Evolutionary conservation across 2,329 filamentous ascomycete species (phyloP).

Genomic region (Colletotrichum sp.): DNA sequence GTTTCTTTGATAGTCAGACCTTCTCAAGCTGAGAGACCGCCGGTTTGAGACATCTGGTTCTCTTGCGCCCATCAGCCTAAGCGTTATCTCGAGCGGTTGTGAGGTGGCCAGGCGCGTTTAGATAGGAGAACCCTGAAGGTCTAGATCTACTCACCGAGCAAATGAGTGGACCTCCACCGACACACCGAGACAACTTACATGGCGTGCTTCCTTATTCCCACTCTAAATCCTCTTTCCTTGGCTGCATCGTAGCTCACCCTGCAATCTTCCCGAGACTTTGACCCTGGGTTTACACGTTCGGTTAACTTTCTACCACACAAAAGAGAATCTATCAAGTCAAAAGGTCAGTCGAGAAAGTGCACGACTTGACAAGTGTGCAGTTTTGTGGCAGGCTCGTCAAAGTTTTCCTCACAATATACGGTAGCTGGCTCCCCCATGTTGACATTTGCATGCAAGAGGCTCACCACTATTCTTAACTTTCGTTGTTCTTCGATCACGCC

Average conservation of each 20-base stretch:
- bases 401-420: background rate
- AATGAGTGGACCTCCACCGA: background rate
- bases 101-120: background rate
- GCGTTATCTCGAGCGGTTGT: background rate
- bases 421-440: background rate
- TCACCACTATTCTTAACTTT: background rate
- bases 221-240: background rate
- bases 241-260: background rate
- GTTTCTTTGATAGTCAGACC: background rate
- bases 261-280: background rate
- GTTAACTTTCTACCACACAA: background rate
- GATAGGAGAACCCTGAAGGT: background rate
- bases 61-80: background rate
- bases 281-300: background rate
- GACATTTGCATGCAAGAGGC: background rate
- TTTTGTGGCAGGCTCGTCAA: background rate
- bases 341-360: fast-evolving
- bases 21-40: background rate
- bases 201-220: background rate
- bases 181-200: background rate
- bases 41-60: background rate
- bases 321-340: background rate
- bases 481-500: background rate
- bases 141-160: background rate
- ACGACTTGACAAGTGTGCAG: background rate